phyloP scores from a whole-genome alignment of 805 yeast genomes.

The Candida palmyrensis region DNA sequence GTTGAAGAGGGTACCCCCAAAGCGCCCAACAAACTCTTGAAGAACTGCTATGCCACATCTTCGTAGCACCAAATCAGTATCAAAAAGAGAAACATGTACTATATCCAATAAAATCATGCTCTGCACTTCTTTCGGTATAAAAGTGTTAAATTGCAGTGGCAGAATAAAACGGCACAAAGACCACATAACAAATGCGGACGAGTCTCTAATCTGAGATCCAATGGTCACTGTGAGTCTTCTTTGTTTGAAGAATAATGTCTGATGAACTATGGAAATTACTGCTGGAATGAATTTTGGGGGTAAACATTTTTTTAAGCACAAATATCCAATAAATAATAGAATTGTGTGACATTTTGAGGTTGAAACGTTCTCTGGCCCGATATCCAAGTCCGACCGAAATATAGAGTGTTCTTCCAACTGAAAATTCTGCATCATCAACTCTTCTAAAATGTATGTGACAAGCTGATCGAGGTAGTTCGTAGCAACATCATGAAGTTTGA shows the following conservation, averaged over 20 bases:
- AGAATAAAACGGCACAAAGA: conserved; percentile 47
- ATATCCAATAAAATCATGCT: conserved; percentile 31
- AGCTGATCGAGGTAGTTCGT: conserved; percentile 41
- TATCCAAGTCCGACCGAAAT: conserved; percentile 8
- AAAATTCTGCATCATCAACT: conserved; percentile 21
- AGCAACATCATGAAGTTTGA: conserved; percentile 26
- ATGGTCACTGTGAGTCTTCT: conserved; percentile 42
- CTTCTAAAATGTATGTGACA: conserved; percentile 23
- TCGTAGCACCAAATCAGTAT: conserved; percentile 67
- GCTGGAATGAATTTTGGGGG: conserved; percentile 17
- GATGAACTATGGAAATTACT: conserved; percentile 35
- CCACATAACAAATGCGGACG: conserved; percentile 86
- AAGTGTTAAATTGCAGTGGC: too few relatives aligned
- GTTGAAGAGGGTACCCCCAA: conserved; percentile 40
- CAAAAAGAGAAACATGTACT: conserved; percentile 56
- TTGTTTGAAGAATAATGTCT: conserved; percentile 54
- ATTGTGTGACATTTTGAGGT: conserved; percentile 52
- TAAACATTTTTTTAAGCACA: conserved; percentile 21
- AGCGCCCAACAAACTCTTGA: conserved; percentile 82
- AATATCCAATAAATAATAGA: conserved; percentile 49
- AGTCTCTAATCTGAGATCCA: conserved; percentile 74
- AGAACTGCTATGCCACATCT: conserved; percentile 83
- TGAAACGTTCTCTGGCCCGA: conserved; percentile 27
- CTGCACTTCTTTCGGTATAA: too few relatives aligned
- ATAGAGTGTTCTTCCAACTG: not conserved